These are phyloP conservation scores for Tylopilus sp. DNA, from an alignment of 768 basidiomycete species.

Conservation along the genomic window DNA sequence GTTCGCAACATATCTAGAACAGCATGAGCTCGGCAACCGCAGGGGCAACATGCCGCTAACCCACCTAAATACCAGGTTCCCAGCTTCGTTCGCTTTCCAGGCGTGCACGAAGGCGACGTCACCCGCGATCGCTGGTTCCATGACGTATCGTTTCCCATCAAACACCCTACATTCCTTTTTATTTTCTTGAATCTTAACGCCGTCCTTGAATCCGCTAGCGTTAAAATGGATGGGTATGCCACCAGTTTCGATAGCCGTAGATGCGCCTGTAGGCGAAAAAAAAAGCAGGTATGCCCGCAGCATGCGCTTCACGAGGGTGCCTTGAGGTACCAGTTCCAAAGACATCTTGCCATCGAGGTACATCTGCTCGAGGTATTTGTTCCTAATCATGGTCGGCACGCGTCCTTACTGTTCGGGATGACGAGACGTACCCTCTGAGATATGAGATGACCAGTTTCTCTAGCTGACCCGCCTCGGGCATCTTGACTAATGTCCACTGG, in stretches of 20 bases:
- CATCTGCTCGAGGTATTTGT: constrained; percentile 77
- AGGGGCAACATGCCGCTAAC: constrained; percentile 1
- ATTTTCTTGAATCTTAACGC: constrained; percentile 66
- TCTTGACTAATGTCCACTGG: constrained; percentile 46
- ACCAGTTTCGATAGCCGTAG: constrained; percentile 73
- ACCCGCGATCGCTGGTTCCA: constrained; percentile 74
- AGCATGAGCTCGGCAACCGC: background rate
- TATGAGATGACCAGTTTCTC: constrained; percentile 83
- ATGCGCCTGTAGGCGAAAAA: constrained; percentile 84
- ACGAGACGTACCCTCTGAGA: constrained; percentile 62
- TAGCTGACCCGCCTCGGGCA: constrained; percentile 71
- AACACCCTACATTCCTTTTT: constrained; percentile 73
- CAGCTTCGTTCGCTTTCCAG: constrained; percentile 89
- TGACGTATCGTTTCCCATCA: constrained; percentile 67
- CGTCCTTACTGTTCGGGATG: background rate
- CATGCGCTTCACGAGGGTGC: constrained; percentile 84
- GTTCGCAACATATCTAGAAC: constrained; percentile 70
- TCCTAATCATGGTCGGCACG: constrained; percentile 38
- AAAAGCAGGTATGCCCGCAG: constrained; percentile 85
- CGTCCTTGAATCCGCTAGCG: constrained; percentile 61
- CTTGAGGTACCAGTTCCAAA: constrained; percentile 86
- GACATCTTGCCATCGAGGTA: constrained; percentile 80
- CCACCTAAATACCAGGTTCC: constrained; percentile 84
- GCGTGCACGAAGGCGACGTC: constrained; percentile 82
- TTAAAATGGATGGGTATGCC: constrained; percentile 76